These are phyloP conservation scores for Alternaria alternata DNA, from an alignment of 2,329 filamentous ascomycete genomes.

Conservation along the genomic window DNA sequence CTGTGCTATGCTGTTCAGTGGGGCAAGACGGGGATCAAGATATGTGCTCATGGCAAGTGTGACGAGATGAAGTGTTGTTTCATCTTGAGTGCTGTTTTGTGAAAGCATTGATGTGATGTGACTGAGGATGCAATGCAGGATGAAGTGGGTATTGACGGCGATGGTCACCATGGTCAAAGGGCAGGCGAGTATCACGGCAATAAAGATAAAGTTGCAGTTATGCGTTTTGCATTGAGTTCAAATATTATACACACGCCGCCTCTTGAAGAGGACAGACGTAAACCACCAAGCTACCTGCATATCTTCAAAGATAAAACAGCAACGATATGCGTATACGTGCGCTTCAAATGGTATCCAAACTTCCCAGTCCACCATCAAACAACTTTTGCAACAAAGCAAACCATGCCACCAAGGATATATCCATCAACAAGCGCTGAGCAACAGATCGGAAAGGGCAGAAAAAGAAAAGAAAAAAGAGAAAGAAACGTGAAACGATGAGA, in stretches of 20 bases:
- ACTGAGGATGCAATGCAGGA: background rate
- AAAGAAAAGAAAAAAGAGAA: conserved; percentile 1
- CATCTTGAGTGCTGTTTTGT: background rate
- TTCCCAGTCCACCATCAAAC: conserved; percentile 1
- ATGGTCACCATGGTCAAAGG: background rate
- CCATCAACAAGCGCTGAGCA: conserved; percentile 1
- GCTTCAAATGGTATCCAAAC: background rate
- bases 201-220: background rate
- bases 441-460: background rate
- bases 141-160: background rate
- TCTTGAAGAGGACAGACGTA: background rate
- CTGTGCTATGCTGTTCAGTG: background rate
- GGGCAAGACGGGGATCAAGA: background rate
- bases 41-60: background rate
- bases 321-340: background rate
- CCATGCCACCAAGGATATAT: conserved; percentile 6
- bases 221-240: conserved; percentile 4
- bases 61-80: background rate
- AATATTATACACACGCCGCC: conserved; percentile 1
- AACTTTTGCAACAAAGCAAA: conserved; percentile 7
- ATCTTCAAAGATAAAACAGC: background rate
- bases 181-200: background rate
- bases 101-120: background rate
- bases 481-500: conserved; percentile 12
- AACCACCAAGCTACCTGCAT: conserved; percentile 1